phyloP scores from a whole-genome alignment of 2,329 filamentous ascomycete genomes.

The Neonectria coccinea region DNA sequence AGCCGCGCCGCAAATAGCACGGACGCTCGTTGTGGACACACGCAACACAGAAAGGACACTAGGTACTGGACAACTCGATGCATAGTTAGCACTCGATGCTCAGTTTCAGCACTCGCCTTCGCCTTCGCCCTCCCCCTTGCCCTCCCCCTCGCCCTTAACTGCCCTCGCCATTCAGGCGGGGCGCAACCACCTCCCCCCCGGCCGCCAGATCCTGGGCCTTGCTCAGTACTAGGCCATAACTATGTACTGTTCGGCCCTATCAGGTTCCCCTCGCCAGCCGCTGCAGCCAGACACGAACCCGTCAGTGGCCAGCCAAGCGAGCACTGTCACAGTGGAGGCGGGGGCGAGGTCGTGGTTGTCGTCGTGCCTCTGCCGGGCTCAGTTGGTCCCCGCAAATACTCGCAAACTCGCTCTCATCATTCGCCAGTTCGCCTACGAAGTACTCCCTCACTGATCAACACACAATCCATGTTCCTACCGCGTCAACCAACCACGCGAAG shows the following conservation, averaged over 20 bases:
- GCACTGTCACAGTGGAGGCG: conserved; percentile 19
- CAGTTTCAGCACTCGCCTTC: too few species aligned
- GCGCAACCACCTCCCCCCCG: conserved; percentile 3
- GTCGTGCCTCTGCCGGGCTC: conserved; percentile 16
- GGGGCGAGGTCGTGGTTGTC: conserved; percentile 7
- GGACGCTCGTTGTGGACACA: conserved; percentile 5
- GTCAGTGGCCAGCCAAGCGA: conserved; percentile 25
- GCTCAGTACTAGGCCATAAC: conserved; percentile 7
- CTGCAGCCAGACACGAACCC: conserved; percentile 6
- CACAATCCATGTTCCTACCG: conserved; percentile 12
- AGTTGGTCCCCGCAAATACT: conserved; percentile 7
- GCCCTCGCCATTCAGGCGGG: conserved; percentile 12
- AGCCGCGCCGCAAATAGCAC: conserved; percentile 47
- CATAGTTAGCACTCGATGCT: conserved; percentile 10
- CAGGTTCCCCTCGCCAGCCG: conserved; percentile 19
- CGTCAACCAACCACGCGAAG: conserved; percentile 16
- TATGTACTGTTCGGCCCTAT: conserved; percentile 3
- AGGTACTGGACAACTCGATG: background rate
- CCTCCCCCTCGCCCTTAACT: too few species aligned
- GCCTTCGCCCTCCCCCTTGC: too few species aligned
- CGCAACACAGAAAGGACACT: background rate
- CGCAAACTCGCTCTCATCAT: background rate
- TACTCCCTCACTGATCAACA: conserved; percentile 17
- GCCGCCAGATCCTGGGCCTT: conserved; percentile 10
- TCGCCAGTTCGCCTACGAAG: conserved; percentile 7